A percentile compares a stretch with the other conserved stretches of the same genome.
These are phyloP conservation scores for Heracleum sosnowskyi DNA, from an alignment of 129 eudicot species.

Conservation along the genomic window DNA sequence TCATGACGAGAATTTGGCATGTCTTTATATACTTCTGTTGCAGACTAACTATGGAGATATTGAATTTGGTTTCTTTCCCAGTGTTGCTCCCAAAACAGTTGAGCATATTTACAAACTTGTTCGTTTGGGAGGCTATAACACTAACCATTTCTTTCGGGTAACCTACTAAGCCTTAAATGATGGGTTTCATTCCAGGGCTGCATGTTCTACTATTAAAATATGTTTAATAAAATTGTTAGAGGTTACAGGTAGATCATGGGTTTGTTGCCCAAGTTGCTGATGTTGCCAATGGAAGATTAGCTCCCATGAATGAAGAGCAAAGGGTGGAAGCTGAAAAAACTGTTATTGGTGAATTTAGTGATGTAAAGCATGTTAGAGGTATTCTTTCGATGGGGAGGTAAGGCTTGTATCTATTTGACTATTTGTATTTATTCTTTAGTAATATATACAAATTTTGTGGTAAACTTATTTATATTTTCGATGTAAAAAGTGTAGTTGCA, in stretches of 20 bases:
- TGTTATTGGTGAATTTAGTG: conserved; percentile 88
- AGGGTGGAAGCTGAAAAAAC: conserved; percentile 72
- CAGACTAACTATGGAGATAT: conserved; percentile 94
- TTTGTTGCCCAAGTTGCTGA: conserved; percentile 99
- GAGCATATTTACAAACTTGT: conserved; percentile 97
- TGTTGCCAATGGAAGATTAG: conserved; percentile 79
- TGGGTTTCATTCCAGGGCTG: not conserved
- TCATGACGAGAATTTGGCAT: not conserved
- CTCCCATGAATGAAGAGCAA: conserved; percentile 94
- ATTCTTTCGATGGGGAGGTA: conserved; percentile 99
- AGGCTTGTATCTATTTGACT: not conserved
- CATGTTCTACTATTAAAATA: conserved; percentile 9
- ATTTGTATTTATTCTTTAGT: not conserved
- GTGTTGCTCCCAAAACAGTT: conserved; percentile 84
- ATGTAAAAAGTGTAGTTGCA: not conserved
- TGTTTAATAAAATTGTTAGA: not conserved
- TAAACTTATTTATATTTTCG: not conserved
- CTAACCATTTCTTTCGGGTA: conserved; percentile 98
- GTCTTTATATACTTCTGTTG: conserved; percentile 17
- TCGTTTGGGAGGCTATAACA: conserved; percentile 88
- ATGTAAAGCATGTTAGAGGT: conserved; percentile 94
- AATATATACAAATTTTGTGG: not conserved
- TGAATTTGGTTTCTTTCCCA: conserved; percentile 95
- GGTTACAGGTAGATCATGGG: conserved; percentile 80
- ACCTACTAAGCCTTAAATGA: conserved; percentile 2